Evolutionary conservation across 176 grass and related monocot species (phyloP).

Genomic region (Ensete ventricosum): DNA sequence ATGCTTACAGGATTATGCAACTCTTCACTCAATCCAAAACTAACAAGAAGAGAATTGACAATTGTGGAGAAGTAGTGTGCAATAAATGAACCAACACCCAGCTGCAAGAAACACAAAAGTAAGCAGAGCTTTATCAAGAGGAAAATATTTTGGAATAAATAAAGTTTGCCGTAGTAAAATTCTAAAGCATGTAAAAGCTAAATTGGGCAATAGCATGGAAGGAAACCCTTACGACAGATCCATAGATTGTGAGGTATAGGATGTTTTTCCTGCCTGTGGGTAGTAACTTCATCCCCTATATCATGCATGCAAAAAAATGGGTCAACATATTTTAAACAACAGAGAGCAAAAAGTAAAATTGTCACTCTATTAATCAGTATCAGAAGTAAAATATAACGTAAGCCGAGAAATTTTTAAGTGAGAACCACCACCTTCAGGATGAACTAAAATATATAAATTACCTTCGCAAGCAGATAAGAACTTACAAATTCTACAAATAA

Average conservation of each 20-base stretch:
- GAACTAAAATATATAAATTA: too few species aligned
- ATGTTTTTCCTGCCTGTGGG: conserved; percentile 84
- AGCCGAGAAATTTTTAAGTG: background rate
- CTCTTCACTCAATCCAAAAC: conserved; percentile 77
- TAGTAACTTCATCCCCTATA: conserved; percentile 89
- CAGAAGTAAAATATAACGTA: background rate
- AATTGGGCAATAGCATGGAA: background rate
- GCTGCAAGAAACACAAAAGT: conserved; percentile 27
- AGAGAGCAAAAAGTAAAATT: background rate
- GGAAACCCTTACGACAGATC: conserved; percentile 61
- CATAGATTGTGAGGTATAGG: conserved; percentile 81
- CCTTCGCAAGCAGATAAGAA: background rate
- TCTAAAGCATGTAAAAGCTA: conserved; percentile 3
- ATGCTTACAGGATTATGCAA: conserved; percentile 94
- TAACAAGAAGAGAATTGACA: conserved; percentile 63
- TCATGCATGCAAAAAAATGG: conserved; percentile 16
- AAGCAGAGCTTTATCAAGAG: conserved; percentile 7
- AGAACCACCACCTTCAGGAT: background rate
- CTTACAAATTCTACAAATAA: background rate
- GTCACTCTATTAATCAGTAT: background rate
- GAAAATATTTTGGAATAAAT: conserved; percentile 4
- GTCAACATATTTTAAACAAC: conserved; percentile 6
- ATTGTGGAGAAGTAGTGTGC: conserved; percentile 75
- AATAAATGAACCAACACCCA: conserved; percentile 76
- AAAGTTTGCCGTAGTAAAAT: background rate